Percentiles rank a stretch among this genome's conserved stretches.
These are phyloP conservation scores for Podila minutissima DNA, from an alignment of 192 early-diverging fungal genomes.

Conservation along the genomic window DNA sequence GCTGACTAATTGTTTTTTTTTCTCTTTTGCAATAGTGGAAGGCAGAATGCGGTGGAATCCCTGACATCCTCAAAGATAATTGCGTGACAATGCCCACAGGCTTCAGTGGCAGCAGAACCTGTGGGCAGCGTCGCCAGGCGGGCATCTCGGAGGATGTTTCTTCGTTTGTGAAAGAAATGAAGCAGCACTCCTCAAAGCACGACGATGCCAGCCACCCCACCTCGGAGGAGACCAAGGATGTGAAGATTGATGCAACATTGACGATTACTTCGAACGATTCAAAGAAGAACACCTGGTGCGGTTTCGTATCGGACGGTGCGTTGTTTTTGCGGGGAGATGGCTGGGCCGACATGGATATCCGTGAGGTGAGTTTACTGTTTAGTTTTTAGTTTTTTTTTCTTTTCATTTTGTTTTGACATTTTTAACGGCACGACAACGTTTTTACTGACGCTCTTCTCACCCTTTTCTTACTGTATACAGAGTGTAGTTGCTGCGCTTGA, in stretches of 20 bases:
- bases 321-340: slow-evolving; percentile 41
- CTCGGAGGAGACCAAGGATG: slow-evolving; percentile 15
- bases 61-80: slow-evolving; percentile 47
- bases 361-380: slow-evolving; percentile 19
- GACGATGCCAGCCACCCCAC: slow-evolving; percentile 31
- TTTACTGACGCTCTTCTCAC: neutral
- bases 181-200: slow-evolving; percentile 12
- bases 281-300: slow-evolving; percentile 46
- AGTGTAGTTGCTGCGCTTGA: slow-evolving; percentile 51
- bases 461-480: slow-evolving; percentile 9
- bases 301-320: slow-evolving; percentile 30
- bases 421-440: too few relatives aligned
- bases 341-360: slow-evolving; percentile 51
- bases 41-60: slow-evolving; percentile 37
- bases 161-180: slow-evolving; percentile 51
- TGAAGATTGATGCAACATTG: slow-evolving; percentile 41
- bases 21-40: slow-evolving; percentile 7
- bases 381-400: neutral
- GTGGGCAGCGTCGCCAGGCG: slow-evolving; percentile 36
- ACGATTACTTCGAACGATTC: slow-evolving; percentile 41
- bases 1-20: neutral
- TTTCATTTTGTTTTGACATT: neutral
- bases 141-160: slow-evolving; percentile 34
- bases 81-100: slow-evolving; percentile 32
- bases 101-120: slow-evolving; percentile 41